Percentiles rank a stretch among this genome's conserved stretches.
Evolutionary conservation across 2,329 filamentous ascomycete genomes (phyloP).

Genomic region (Cladosporium sphaerospermum): DNA sequence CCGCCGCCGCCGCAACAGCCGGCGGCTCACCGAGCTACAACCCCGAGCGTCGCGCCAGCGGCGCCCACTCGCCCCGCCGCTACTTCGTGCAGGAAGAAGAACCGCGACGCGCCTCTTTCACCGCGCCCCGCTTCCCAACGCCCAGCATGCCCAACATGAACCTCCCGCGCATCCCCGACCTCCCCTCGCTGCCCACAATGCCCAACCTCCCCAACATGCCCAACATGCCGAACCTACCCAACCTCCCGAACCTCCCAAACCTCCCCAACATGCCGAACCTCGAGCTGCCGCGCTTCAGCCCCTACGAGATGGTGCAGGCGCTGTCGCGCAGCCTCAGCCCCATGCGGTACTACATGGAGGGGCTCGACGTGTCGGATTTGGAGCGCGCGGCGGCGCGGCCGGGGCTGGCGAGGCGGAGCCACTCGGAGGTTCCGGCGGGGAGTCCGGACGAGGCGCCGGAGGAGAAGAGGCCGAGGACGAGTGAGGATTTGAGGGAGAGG

Average conservation of each 20-base stretch:
- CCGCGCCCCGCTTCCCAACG: constrained; percentile 22
- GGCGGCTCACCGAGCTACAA: constrained; percentile 15
- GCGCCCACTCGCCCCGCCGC: constrained; percentile 25
- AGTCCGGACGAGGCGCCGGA: constrained; percentile 14
- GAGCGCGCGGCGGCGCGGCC: constrained; percentile 4
- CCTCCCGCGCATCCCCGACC: constrained; percentile 24
- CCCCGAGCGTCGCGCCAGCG: constrained; percentile 15
- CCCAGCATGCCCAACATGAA: constrained; percentile 25
- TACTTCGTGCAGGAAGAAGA: constrained; percentile 29
- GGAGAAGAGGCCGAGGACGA: constrained; percentile 13
- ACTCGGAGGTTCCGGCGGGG: constrained; percentile 22
- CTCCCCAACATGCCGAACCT: constrained; percentile 12
- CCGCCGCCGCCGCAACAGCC: constrained; percentile 15
- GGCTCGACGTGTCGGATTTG: constrained; percentile 21
- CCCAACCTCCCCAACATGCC: constrained; percentile 11
- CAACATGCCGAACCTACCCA: constrained; percentile 22
- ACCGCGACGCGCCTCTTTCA: constrained; percentile 18
- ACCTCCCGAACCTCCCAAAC: constrained; percentile 24
- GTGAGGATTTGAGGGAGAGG: constrained; percentile 14
- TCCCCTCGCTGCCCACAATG: constrained; percentile 18
- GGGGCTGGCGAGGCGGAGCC: constrained; percentile 21
- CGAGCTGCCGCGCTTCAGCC: constrained; percentile 36
- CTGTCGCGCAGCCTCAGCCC: constrained; percentile 40
- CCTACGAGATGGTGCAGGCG: constrained; percentile 42
- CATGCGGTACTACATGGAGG: constrained; percentile 40